Evolutionary conservation across 805 yeast genomes (phyloP).

Genomic region (Candida wancherniae): DNA sequence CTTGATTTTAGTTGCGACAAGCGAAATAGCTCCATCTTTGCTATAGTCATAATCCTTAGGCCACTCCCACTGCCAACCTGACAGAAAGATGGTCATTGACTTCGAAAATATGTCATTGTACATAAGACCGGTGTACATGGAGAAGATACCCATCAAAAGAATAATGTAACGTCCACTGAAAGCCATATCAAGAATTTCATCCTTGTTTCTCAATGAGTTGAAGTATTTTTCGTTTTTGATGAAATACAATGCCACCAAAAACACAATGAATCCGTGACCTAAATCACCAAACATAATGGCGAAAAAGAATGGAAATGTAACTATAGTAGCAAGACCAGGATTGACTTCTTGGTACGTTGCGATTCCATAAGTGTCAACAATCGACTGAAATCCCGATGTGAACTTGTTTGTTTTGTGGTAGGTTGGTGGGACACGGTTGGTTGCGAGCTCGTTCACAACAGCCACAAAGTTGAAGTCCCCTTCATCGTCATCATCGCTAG

Average conservation of each 20-base stretch:
- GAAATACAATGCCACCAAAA: conserved; percentile 49
- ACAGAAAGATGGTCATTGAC: conserved; percentile 59
- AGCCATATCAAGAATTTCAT: conserved; percentile 76
- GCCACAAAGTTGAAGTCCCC: conserved; percentile 20
- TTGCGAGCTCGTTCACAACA: conserved; percentile 54
- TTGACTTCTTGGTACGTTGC: conserved; percentile 73
- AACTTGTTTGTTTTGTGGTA: conserved; percentile 67
- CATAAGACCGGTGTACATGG: conserved; percentile 69
- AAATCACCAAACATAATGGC: conserved; percentile 82
- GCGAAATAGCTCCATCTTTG: conserved; percentile 24
- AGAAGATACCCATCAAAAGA: conserved; percentile 64
- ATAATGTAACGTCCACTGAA: conserved; percentile 66
- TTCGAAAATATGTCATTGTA: conserved; percentile 71
- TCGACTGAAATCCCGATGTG: conserved; percentile 63
- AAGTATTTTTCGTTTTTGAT: conserved; percentile 53
- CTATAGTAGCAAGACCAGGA: conserved; percentile 69
- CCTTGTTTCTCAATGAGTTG: conserved; percentile 52
- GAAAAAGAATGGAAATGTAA: conserved; percentile 78
- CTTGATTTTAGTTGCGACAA: conserved; percentile 40
- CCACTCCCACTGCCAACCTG: conserved; percentile 63
- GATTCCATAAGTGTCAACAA: conserved; percentile 73
- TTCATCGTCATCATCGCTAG: conserved; percentile 18
- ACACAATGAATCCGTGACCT: conserved; percentile 68
- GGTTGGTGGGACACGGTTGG: conserved; percentile 68
- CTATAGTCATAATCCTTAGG: conserved; percentile 39